These are phyloP conservation scores for Lenzites betulinus DNA, from an alignment of 768 basidiomycete species.

Conservation along the genomic window DNA sequence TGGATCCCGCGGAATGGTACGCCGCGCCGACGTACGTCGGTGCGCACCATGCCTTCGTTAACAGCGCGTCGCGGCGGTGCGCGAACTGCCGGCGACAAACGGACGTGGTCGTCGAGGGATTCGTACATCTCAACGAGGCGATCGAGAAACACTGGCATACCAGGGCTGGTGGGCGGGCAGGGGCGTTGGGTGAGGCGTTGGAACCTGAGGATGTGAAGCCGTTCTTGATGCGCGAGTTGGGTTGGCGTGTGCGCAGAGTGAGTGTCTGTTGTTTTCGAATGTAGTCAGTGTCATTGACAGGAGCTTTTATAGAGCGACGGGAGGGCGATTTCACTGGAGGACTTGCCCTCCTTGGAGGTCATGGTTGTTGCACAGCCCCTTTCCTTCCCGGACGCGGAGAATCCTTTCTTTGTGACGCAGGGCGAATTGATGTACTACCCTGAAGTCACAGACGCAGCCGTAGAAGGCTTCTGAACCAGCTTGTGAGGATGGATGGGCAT, in stretches of 20 bases:
- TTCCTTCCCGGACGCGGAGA: slow-evolving; percentile 1
- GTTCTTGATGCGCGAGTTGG: slow-evolving; percentile 9
- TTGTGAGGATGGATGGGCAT: no score
- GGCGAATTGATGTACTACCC: background rate
- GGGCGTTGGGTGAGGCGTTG: background rate
- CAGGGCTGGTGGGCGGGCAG: no score
- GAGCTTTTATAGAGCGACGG: background rate
- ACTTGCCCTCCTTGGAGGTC: slow-evolving; percentile 13
- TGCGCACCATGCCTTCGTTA: slow-evolving; percentile 47
- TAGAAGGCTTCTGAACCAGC: no score
- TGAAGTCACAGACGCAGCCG: background rate
- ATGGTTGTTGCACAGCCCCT: slow-evolving; percentile 5
- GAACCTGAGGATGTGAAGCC: slow-evolving; percentile 11
- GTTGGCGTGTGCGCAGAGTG: slow-evolving; percentile 18
- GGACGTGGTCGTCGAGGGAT: slow-evolving; percentile 20
- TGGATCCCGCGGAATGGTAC: slow-evolving; percentile 37
- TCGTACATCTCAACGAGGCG: slow-evolving; percentile 23
- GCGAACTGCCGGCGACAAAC: slow-evolving; percentile 38
- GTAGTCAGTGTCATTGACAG: background rate
- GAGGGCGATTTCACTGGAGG: background rate
- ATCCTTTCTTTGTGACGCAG: background rate
- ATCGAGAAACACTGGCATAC: slow-evolving; percentile 1
- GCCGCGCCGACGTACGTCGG: slow-evolving; percentile 41
- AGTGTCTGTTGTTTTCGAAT: background rate
- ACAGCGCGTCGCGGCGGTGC: slow-evolving; percentile 36